Percentiles rank a stretch among this genome's conserved stretches.
These are phyloP conservation scores for Perkinsus olseni DNA, from an alignment of 169 alveolate species.

Conservation along the genomic window DNA sequence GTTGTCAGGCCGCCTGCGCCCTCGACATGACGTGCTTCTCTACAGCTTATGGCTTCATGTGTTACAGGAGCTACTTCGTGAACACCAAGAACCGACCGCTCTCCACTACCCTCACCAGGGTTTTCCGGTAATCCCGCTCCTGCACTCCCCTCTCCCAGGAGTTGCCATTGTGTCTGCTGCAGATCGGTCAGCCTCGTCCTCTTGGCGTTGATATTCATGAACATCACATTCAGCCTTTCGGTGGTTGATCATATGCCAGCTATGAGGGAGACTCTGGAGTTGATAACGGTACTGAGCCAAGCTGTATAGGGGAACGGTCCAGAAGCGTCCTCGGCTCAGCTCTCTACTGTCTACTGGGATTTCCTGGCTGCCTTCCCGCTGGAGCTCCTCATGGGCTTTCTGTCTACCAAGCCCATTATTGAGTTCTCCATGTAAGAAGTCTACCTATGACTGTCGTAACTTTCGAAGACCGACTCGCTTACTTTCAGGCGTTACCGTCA, in stretches of 20 bases:
- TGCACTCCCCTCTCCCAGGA: not conserved
- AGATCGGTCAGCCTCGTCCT: not conserved
- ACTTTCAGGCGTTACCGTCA: not conserved
- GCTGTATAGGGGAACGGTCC: not conserved
- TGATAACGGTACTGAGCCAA: not conserved
- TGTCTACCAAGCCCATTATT: not conserved
- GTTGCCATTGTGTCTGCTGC: not conserved
- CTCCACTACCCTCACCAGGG: not conserved
- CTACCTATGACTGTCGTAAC: not conserved
- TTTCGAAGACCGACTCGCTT: not conserved
- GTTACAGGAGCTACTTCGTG: not conserved
- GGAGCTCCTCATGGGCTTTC: not conserved
- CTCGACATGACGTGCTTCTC: not conserved
- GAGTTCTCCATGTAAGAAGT: not conserved
- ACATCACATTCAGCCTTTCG: not conserved
- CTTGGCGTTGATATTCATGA: not conserved
- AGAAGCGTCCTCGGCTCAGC: not conserved
- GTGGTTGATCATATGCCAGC: not conserved
- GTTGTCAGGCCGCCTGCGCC: not conserved
- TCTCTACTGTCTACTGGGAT: not conserved
- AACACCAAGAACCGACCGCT: not conserved
- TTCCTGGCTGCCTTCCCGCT: not conserved
- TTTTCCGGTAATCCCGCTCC: not conserved
- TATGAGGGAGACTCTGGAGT: not conserved
- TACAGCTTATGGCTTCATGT: not conserved